Percentiles rank a stretch among this genome's conserved stretches.
These are phyloP conservation scores for Penstemon newberryi DNA, from an alignment of 257 asterid genomes.

Conservation along the genomic window DNA sequence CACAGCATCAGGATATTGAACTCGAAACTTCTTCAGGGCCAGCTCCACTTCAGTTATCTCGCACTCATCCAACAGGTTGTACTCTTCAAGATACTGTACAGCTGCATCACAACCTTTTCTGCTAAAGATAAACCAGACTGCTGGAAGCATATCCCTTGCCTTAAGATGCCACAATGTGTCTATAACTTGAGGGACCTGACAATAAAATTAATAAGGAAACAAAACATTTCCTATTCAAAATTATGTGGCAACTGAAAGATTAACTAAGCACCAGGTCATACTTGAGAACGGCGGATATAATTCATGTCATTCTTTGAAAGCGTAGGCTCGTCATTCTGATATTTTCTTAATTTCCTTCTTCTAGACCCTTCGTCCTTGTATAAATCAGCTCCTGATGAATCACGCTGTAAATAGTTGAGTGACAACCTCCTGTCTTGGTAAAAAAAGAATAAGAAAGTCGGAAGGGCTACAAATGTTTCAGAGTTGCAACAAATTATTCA, in stretches of 20 bases:
- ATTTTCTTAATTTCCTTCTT: slow-evolving; percentile 69
- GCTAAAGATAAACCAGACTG: slow-evolving; percentile 98
- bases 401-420: slow-evolving; percentile 61
- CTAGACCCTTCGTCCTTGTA: slow-evolving; percentile 64
- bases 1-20: slow-evolving; percentile 88
- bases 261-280: slow-evolving; percentile 34
- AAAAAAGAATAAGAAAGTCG: slow-evolving; percentile 28
- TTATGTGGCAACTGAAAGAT: slow-evolving; percentile 23
- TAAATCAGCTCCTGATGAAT: slow-evolving; percentile 50
- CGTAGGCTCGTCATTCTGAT: slow-evolving; percentile 49
- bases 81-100: slow-evolving; percentile 84
- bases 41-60: slow-evolving; percentile 88
- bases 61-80: slow-evolving; percentile 74
- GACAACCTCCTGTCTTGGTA: slow-evolving; percentile 65
- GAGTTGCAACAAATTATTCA: slow-evolving; percentile 8
- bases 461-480: slow-evolving; percentile 24
- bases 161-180: slow-evolving; percentile 91
- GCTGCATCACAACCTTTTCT: slow-evolving; percentile 99
- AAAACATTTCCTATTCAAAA: background rate
- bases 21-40: slow-evolving; percentile 80
- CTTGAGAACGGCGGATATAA: slow-evolving; percentile 78
- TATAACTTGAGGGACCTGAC: slow-evolving; percentile 88
- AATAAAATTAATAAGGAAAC: slow-evolving; percentile 19
- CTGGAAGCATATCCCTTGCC: slow-evolving; percentile 92
- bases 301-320: slow-evolving; percentile 69